Percentiles rank a stretch among this genome's conserved stretches.
Conservation (phyloP, 345 rosid species). For the Xanthoceras sorbifolium region DNA sequence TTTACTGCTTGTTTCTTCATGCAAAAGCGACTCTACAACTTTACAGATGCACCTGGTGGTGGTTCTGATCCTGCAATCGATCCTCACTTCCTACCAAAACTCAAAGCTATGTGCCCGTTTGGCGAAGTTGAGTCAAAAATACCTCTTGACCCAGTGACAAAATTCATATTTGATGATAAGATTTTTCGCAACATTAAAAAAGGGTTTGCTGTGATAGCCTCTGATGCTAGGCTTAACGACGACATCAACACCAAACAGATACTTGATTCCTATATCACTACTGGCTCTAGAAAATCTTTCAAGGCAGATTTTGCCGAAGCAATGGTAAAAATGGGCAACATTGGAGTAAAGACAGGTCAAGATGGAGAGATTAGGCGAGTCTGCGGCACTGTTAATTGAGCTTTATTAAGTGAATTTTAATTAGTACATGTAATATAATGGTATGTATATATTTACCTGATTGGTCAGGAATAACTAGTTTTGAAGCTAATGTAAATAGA, state of each 20-base stretch:
- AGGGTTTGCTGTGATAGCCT: slow-evolving; percentile 46
- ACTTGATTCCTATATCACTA: slow-evolving; percentile 39
- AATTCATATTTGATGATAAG: slow-evolving; percentile 45
- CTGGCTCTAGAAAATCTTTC: slow-evolving; percentile 28
- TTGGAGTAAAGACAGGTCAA: slow-evolving; percentile 44
- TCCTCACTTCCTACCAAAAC: slow-evolving; percentile 26
- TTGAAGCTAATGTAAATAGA: no score
- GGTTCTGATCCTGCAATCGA: slow-evolving; percentile 45
- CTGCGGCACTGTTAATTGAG: slow-evolving; percentile 46
- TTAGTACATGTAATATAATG: no score
- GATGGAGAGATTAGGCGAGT: slow-evolving; percentile 56
- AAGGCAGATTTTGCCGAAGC: slow-evolving; percentile 51
- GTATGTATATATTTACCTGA: no score
- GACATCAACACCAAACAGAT: slow-evolving; percentile 34
- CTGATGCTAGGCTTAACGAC: slow-evolving; percentile 55
- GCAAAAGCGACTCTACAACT: slow-evolving; percentile 43
- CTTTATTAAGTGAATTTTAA: neutral
- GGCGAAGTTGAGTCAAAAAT: slow-evolving; percentile 34
- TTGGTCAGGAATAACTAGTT: no score
- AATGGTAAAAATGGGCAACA: slow-evolving; percentile 57
- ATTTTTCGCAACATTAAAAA: slow-evolving; percentile 35
- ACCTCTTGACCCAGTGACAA: slow-evolving; percentile 45
- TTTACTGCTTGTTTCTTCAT: slow-evolving; percentile 59
- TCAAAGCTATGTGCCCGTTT: slow-evolving; percentile 30
- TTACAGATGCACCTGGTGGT: slow-evolving; percentile 29